Evolutionary conservation across 1,284 basidiomycete species (phyloP), one percentile per base, ranked within the genome.

Genomic region (Trametes hirsuta): DNA sequence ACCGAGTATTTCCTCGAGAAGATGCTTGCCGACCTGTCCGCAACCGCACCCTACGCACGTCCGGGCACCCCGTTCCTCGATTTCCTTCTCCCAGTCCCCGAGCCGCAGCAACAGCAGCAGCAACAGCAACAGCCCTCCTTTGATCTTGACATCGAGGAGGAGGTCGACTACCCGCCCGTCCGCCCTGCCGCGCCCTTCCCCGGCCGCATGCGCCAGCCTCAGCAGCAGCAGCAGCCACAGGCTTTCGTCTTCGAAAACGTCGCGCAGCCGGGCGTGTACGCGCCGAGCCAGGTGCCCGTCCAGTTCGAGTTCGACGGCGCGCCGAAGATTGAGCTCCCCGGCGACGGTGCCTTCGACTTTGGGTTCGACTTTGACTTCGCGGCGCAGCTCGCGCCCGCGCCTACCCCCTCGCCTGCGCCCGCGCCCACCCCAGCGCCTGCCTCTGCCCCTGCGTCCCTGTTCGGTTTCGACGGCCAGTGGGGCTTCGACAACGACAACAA

Each of bases 211-310:
- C 18, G 30, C 4, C 37, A 12, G 22, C 18, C n/a, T 15, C 12
- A 44, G 24, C 42, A 45, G 40, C 55, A 44, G 47, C 47, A 25
- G 4, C 56, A 52, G 37, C 10, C 4, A 3, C 49, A 47, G 44
- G 47, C 46, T 45, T 58, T 58, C 49, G 56, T 34, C 18, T 18
- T 18, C 44, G 49, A 52, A 44, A 21, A 36, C 37, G 11, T 58
- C 37, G 21, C n/a, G 18, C 37, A 47, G 42, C 3, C 36, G 18
- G n/a, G 47, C 30, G 12, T 42, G 24, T 36, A 52, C 44, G 25
- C 47, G 37, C 45, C 49, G 6, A 40, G 44, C 49, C 56, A 52
- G 50, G 5, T 51, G 3, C 49, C 49, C 35, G 14, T 4, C 3
- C 55, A 57, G 24, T 47, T 15, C 36, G 44, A 57, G 24, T 47